Conservation (phyloP, 2,329 filamentous ascomycete species). For the Penicillium griseofulvum region DNA sequence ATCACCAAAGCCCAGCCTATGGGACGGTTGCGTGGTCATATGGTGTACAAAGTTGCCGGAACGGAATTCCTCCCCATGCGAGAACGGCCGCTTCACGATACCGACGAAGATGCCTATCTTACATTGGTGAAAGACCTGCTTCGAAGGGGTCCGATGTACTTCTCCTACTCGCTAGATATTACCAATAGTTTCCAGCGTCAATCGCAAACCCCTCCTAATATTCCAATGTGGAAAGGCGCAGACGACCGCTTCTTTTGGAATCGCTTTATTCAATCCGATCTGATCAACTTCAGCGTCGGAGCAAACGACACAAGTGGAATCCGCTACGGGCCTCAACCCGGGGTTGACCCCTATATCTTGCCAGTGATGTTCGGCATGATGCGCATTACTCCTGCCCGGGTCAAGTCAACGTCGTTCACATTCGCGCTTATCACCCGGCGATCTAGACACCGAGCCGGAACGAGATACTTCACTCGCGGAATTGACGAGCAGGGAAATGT, state of each 20-base stretch:
- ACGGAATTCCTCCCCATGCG: conserved; percentile 93
- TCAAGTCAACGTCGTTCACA: conserved; percentile 82
- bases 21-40: conserved; percentile 89
- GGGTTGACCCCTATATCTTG: conserved; percentile 85
- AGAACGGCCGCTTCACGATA: conserved; percentile 85
- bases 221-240: conserved; percentile 83
- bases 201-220: conserved; percentile 66
- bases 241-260: conserved; percentile 99
- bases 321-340: conserved; percentile 61
- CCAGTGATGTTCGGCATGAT: conserved; percentile 97
- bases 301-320: conserved; percentile 47
- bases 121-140: conserved; percentile 76
- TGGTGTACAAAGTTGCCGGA: conserved; percentile 87
- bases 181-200: conserved; percentile 97
- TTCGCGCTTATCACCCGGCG: conserved; percentile 84
- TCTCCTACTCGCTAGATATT: conserved; percentile 94
- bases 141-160: conserved; percentile 87
- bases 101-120: conserved; percentile 91
- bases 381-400: conserved; percentile 78
- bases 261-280: conserved; percentile 81
- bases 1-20: conserved; percentile 93
- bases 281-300: conserved; percentile 81
- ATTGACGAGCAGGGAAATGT: conserved; percentile 91
- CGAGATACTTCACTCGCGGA: conserved; percentile 90
- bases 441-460: conserved; percentile 83